Conservation (phyloP, 768 basidiomycete genomes). For the Tulasnella sp. region DNA sequence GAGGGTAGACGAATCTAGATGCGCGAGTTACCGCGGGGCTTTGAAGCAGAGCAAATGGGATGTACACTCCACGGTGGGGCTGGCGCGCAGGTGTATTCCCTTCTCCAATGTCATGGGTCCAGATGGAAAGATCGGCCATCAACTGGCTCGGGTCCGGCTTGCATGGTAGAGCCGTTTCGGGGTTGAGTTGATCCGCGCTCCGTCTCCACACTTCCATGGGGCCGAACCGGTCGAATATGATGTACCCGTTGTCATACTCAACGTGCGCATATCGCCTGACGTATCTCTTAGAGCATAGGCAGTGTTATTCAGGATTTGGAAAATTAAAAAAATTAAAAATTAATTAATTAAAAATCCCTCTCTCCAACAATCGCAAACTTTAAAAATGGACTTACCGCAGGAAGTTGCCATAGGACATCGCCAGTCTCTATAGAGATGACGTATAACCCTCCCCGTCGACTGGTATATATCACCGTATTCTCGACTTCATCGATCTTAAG, state of each 20-base stretch:
- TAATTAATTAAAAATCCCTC: neutral
- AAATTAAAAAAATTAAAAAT: neutral
- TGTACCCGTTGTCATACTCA: constrained; percentile 61
- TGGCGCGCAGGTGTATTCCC: neutral
- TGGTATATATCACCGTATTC: constrained; percentile 50
- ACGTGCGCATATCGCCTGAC: constrained; percentile 48
- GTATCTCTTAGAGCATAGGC: too few relatives aligned
- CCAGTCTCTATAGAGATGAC: constrained; percentile 46
- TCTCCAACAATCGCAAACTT: neutral
- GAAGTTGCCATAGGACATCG: constrained; percentile 50
- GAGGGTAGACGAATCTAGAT: constrained; percentile 59
- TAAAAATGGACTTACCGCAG: constrained; percentile 32
- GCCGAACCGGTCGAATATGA: constrained; percentile 53
- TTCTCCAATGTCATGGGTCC: neutral
- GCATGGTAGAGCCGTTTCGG: constrained; percentile 7
- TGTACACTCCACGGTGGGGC: constrained; percentile 40
- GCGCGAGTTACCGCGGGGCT: constrained; percentile 38
- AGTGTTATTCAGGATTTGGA: constrained; percentile 24
- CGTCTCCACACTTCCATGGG: constrained; percentile 62
- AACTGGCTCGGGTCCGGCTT: neutral
- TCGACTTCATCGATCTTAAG: constrained; percentile 63
- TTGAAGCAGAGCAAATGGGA: constrained; percentile 47
- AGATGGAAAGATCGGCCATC: neutral
- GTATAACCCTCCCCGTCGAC: constrained; percentile 40
- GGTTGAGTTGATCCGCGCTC: neutral